Evolutionary conservation across 768 basidiomycete species (phyloP).

Genomic region (Lactarius akahatsu): DNA sequence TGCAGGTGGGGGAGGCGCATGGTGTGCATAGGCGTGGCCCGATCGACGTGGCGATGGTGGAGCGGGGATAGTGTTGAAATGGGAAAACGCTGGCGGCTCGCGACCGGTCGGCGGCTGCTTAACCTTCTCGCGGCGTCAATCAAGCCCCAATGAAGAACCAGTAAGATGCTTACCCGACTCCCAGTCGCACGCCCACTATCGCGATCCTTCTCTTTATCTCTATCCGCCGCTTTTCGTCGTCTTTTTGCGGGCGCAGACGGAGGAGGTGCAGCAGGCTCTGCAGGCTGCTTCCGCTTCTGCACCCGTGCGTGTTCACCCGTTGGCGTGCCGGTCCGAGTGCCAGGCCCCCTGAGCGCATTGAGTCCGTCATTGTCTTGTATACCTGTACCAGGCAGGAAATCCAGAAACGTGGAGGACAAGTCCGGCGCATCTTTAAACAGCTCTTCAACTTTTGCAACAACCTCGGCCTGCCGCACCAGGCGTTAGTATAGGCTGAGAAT

Average conservation of each 20-base stretch:
- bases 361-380: slow-evolving; percentile 14
- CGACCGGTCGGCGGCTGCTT: slow-evolving; percentile 32
- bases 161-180: slow-evolving; percentile 25
- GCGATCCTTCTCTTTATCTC: slow-evolving; percentile 40
- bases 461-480: slow-evolving; percentile 50
- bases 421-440: slow-evolving; percentile 78
- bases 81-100: slow-evolving; percentile 33
- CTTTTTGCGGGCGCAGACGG: slow-evolving; percentile 61
- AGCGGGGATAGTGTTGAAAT: slow-evolving; percentile 32
- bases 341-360: slow-evolving; percentile 26
- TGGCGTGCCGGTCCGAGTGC: slow-evolving; percentile 28
- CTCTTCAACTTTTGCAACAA: slow-evolving; percentile 62
- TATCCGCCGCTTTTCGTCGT: slow-evolving; percentile 60
- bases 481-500: slow-evolving; percentile 11
- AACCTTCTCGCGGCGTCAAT: slow-evolving; percentile 27
- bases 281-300: slow-evolving; percentile 38
- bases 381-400: slow-evolving; percentile 62
- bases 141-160: not conserved
- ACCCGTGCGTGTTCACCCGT: slow-evolving; percentile 42
- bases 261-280: slow-evolving; percentile 18
- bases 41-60: slow-evolving; percentile 35
- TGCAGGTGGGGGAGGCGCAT: slow-evolving; percentile 19
- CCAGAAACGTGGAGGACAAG: slow-evolving; percentile 66
- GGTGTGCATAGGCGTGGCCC: slow-evolving; percentile 25
- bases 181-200: slow-evolving; percentile 25